Evolutionary conservation across 1,284 basidiomycete genomes (phyloP), one percentile per base, ranked within the genome.

Genomic region (Boletellus sp.): DNA sequence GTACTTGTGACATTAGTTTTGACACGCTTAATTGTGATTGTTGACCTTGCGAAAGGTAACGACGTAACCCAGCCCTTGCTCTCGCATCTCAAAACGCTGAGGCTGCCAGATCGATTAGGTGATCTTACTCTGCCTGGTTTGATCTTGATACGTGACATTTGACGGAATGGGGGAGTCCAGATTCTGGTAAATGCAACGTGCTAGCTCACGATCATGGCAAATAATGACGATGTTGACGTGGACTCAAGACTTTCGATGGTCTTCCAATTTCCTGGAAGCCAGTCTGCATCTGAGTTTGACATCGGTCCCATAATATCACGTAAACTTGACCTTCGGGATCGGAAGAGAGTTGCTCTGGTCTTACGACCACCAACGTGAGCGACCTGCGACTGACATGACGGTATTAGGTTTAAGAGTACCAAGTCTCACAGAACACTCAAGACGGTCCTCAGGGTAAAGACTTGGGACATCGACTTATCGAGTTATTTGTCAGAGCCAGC

Each of bases 1-100:
- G 42, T 48, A 44, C 41, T 43, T 44, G 46, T 32, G 4, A 15
- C 30, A 15, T 13, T 32, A 15, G 13, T 32, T 32, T 44, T 44
- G 42, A 49, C 21, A 18, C n/a, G 21, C 47, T 26, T 26, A 44
- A 47, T 46, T 26, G 24, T 55, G 12, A 30, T 50, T 37, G 43
- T 44, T 35, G 51, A 41, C 46, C 35, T 28, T 18, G 36, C 3
- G 39, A 28, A 32, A 28, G 21, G 30, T 32, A 26, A 32, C 7
- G 16, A n/a, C 32, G 22, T n/a, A 16, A 2, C 28, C 41, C 15
- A 11, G 30, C 11, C 10, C 10, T 18, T 11, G 36, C 5, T 22
- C 12, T 35, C 8, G 7, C 21, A 7, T 6, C 18, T 35, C 6
- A 33, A 24, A 37, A 30, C 28, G 22, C 24, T 37, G 8, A 28